phyloP scores from a whole-genome alignment of 257 asterid species.

The Lantana camara region DNA sequence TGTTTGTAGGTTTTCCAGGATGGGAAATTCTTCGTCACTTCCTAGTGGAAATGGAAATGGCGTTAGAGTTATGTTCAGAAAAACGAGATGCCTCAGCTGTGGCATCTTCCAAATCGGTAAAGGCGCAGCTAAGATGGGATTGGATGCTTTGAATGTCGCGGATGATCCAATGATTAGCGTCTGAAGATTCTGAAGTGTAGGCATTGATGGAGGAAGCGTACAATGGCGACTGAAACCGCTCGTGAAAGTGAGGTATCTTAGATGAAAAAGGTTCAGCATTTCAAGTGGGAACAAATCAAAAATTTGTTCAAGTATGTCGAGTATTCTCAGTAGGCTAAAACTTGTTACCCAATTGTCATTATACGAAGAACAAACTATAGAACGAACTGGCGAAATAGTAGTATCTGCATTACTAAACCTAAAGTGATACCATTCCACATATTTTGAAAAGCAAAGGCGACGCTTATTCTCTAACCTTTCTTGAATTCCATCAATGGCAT shows the following conservation, averaged over 20 bases:
- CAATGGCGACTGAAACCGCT: background rate
- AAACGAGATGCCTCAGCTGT: constrained; percentile 3
- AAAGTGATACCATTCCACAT: no score
- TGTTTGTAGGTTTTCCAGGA: constrained; percentile 22
- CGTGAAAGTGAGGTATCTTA: constrained; percentile 17
- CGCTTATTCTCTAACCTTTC: background rate
- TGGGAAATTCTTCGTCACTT: background rate
- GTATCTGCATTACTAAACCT: background rate
- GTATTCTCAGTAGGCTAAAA: background rate
- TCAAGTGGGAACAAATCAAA: background rate
- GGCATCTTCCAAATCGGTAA: constrained; percentile 20
- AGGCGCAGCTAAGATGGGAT: background rate
- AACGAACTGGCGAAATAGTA: background rate
- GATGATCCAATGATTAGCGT: constrained; percentile 9
- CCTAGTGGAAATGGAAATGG: background rate
- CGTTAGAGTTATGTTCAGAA: background rate
- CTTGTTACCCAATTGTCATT: background rate
- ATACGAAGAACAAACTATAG: background rate
- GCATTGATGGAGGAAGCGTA: constrained; percentile 16
- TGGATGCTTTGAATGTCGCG: background rate
- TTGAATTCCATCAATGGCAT: background rate
- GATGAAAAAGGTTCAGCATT: background rate
- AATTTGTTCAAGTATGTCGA: background rate
- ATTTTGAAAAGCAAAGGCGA: constrained; percentile 1
- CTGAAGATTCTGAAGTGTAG: constrained; percentile 8